phyloP scores from a whole-genome alignment of 306 rosid species.

The Cucumis sativus region Cucumber_9930_V3 NC_026657.2:33494501-33495000 shows the following conservation, averaged over 20 bases:
- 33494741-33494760: constrained; percentile 21
- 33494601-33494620: constrained; percentile 31
- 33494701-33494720: constrained; percentile 51
- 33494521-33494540: neutral
- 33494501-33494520: constrained; percentile 21
- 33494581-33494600: neutral
- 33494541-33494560: neutral
- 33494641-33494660: constrained; percentile 58
- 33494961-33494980: constrained; percentile 15
- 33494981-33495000: constrained; percentile 11
- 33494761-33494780: constrained; percentile 55
- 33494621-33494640: constrained; percentile 70
- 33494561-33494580: neutral
- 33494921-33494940: neutral
- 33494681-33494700: constrained; percentile 40
- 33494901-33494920: constrained; percentile 3
- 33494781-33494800: constrained; percentile 40
- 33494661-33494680: constrained; percentile 51
- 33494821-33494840: constrained; percentile 23
- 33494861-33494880: constrained; percentile 52
- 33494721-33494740: constrained; percentile 59
- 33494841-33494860: constrained; percentile 64
- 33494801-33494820: constrained; percentile 59
- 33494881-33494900: constrained; percentile 21
- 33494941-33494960: constrained; percentile 11